phyloP scores from a whole-genome alignment of 352 stramenopile species.

The Phytopythium aichiense region DNA sequence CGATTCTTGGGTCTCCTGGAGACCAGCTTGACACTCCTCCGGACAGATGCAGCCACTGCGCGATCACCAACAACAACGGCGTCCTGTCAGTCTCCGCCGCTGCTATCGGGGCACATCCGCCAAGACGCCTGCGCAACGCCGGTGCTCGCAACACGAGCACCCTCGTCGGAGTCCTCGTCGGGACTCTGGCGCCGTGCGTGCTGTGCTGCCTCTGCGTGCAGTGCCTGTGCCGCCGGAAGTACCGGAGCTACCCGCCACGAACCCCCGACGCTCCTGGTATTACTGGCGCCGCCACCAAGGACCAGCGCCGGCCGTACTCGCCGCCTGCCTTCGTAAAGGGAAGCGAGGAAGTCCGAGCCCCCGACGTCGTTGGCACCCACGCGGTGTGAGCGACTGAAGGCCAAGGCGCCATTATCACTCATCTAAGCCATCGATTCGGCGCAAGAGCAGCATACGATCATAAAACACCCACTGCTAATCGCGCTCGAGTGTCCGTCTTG shows the following conservation, averaged over 20 bases:
- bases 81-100: neutral
- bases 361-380: neutral
- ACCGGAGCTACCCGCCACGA: neutral
- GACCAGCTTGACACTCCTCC: too few relatives aligned
- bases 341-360: neutral
- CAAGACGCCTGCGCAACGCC: neutral
- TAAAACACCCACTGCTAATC: too few relatives aligned
- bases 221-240: slow-evolving; percentile 7
- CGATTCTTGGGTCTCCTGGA: too few relatives aligned
- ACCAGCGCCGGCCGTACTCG: neutral
- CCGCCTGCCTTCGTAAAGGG: neutral
- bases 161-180: neutral
- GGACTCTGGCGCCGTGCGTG: slow-evolving; percentile 3
- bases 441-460: neutral
- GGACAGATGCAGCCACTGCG: too few relatives aligned
- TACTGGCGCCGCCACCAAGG: neutral
- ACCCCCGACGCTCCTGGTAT: neutral
- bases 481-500: too few relatives aligned
- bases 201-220: slow-evolving; percentile 3
- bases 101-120: neutral
- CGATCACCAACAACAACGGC: neutral
- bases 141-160: neutral
- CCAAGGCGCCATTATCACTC: neutral
- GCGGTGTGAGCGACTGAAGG: neutral
- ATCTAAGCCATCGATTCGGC: neutral